A percentile compares a stretch with the other conserved stretches of the same genome.
Conservation (phyloP, 2,329 filamentous ascomycete genomes). For the Xylariaceae sp. region DNA sequence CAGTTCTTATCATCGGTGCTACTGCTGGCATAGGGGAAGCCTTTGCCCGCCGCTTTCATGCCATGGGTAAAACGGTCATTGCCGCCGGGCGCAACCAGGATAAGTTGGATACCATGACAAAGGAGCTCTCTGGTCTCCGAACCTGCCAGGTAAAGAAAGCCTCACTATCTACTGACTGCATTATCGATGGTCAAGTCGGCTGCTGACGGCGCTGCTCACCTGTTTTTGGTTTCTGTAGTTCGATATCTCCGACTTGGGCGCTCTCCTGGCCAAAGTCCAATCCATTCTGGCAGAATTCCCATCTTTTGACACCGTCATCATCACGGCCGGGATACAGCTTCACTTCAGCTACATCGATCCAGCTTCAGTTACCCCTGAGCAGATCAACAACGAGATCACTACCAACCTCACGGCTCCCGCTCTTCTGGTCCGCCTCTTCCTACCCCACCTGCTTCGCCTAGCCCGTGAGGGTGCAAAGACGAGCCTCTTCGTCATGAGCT, state of each 20-base stretch:
- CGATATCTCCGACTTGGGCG: conserved; percentile 8
- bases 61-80: too few species aligned
- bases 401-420: conserved; percentile 1
- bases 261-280: neutral
- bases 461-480: conserved; percentile 9
- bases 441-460: neutral
- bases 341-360: conserved; percentile 1
- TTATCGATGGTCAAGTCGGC: neutral
- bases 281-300: conserved; percentile 1
- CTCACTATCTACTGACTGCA: too few species aligned
- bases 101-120: too few species aligned
- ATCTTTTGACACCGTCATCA: conserved; percentile 1
- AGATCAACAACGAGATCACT: neutral
- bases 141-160: too few species aligned
- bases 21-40: too few species aligned
- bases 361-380: neutral
- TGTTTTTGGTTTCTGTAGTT: conserved; percentile 3
- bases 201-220: neutral
- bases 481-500: conserved; percentile 28
- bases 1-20: too few species aligned
- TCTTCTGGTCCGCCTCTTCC: neutral
- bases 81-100: too few species aligned
- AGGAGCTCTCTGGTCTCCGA: too few species aligned
- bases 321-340: neutral
- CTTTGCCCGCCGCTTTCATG: too few species aligned